Conservation (phyloP, 2,329 filamentous ascomycete genomes). For the Ceratocystis eucalypticola region DNA sequence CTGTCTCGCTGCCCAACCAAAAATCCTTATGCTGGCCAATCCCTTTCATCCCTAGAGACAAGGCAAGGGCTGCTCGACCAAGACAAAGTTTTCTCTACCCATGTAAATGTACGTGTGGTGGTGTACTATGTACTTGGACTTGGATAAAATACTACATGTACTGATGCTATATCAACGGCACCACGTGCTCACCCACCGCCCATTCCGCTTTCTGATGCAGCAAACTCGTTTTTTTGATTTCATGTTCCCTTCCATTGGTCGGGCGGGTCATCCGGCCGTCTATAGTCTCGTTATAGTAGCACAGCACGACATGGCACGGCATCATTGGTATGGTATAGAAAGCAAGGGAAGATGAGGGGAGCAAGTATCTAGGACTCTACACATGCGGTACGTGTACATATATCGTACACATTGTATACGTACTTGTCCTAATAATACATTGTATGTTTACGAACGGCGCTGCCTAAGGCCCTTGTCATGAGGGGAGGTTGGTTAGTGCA, state of each 20-base stretch:
- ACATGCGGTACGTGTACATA: too few species aligned
- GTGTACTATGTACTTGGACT: too few species aligned
- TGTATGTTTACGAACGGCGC: background rate
- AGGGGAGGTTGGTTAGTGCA: constrained; percentile 1
- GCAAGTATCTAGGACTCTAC: too few species aligned
- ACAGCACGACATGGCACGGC: too few species aligned
- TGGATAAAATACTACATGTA: background rate
- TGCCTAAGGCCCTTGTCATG: background rate
- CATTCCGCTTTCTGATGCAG: background rate
- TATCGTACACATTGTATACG: background rate
- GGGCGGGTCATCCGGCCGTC: background rate
- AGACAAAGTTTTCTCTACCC: background rate
- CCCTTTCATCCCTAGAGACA: background rate
- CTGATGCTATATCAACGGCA: background rate
- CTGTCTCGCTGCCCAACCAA: constrained; percentile 4
- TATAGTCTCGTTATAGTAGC: too few species aligned
- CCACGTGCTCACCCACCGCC: background rate
- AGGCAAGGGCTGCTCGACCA: background rate
- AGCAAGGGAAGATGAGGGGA: background rate
- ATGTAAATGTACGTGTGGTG: background rate
- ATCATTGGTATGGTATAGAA: background rate
- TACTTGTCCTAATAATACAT: background rate
- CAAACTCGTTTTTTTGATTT: background rate
- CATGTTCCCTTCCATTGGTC: background rate
- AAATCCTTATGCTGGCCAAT: background rate